phyloP scores from a whole-genome alignment of 192 early-diverging fungal genomes.

The Hyaloraphidium curvatum region DNA sequence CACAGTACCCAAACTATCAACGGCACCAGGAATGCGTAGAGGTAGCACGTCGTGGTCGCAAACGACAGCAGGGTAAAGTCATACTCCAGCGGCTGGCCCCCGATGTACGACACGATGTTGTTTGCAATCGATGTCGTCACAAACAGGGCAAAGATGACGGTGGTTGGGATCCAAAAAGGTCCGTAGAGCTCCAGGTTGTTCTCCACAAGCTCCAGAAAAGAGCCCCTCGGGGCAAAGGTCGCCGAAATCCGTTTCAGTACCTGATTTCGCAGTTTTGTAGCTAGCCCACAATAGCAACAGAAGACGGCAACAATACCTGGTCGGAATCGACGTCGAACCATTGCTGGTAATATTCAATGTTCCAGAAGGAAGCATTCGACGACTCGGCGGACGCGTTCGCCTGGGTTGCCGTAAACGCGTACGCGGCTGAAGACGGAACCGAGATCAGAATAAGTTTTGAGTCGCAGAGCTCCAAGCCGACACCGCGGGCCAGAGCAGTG shows the following conservation, averaged over 20 bases:
- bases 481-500: too few species aligned
- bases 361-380: slow-evolving; percentile 49
- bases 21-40: slow-evolving; percentile 53
- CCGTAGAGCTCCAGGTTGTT: slow-evolving; percentile 91
- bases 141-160: slow-evolving; percentile 91
- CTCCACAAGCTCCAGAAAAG: slow-evolving; percentile 60
- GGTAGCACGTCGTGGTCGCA: slow-evolving; percentile 63
- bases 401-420: too few species aligned
- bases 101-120: slow-evolving; percentile 51
- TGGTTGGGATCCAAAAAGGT: slow-evolving; percentile 95
- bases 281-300: too few species aligned
- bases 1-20: slow-evolving; percentile 55
- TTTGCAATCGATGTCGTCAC: slow-evolving; percentile 77
- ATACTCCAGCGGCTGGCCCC: slow-evolving; percentile 33
- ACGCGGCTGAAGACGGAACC: too few species aligned
- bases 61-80: slow-evolving; percentile 67
- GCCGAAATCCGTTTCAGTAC: slow-evolving; percentile 51
- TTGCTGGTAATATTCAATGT: slow-evolving; percentile 66
- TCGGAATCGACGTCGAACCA: slow-evolving; percentile 87
- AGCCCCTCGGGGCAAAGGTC: slow-evolving; percentile 48
- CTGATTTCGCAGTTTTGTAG: too few species aligned
- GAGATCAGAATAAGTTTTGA: too few species aligned
- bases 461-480: too few species aligned
- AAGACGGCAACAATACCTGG: too few species aligned
- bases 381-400: too few species aligned